Base-by-base conservation (phyloP, 2,329 filamentous ascomycete genomes). In the Atkinsonella hypoxylon region DNA sequence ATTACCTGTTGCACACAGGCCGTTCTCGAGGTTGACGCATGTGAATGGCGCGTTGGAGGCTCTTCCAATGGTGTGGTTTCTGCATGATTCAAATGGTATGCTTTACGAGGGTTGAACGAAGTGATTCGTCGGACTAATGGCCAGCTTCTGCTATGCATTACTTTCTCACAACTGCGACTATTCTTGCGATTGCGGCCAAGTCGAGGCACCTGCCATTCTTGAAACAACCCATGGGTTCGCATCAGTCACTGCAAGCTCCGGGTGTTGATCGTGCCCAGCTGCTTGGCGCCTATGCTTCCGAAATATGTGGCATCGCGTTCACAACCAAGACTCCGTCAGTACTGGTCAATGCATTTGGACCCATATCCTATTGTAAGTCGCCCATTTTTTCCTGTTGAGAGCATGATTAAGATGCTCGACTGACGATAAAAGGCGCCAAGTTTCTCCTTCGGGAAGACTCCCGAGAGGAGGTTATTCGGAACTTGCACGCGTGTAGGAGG, bases 311-410 rank as follows among this genome's bases (percentile, higher is more conserved):
- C 1, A 62, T 73, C 12, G 68, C 72, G 0, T 71, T 74, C 45
- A 71, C 71, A 0, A 61, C 68, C n/a, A 67, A 67, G 6, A 67
- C 62, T 5, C 60, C 68, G 0, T 57, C 71, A 0, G 70, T 74
- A 2, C 59, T 72, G 5, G 69, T 76, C 4, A 75, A 76, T 52
- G 63, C 70, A 3, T 75, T 75, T 55, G 73, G 72, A 0, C 72
- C 72, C 13, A 72, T 75, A 1, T 15, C 13, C 45, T 18, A 62
- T 30, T 44, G 41, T 44, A 22, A 20, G 41, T 44, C 22, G 13
- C 12, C 4, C 17, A 18, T 7, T 7, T 12, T 18, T 30, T 44
- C 31, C 6, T 32, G 31, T 32, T 32, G 12, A 32, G n/a, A n/a
- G n/a, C n/a, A n/a, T n/a, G n/a, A n/a, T n/a, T n/a, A 9, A 18